Base-by-base conservation (phyloP, 179 eudicot genomes). In the Silene vulgaris region DNA sequence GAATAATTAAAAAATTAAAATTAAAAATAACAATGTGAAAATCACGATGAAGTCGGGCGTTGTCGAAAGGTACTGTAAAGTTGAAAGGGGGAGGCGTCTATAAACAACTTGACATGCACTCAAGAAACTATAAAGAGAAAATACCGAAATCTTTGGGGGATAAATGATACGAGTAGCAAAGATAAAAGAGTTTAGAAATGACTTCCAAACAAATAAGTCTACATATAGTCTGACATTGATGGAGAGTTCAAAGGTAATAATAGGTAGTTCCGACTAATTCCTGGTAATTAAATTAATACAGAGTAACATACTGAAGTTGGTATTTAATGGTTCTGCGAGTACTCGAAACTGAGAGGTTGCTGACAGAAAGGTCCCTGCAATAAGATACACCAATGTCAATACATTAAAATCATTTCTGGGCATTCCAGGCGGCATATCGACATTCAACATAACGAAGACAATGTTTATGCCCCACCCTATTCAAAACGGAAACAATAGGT, bases 291-390 rank as follows among this genome's bases (percentile, higher is more conserved):
- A 50, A 35, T 67, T 57, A 66, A 81, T 52, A 70, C 78, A 75
- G 28, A 48, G 7, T 8, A 69, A n/a, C 63, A 73, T 17, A 72
- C 59, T 52, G 59, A 52, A 52, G 20, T 62, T 76, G 71, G 20
- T 65, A 17, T 40, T 83, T 80, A 86, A 61, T 77, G 88, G 82
- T 86, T 87, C 81, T 88, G 97, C 23, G 88, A 79, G 83, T 89
- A 91, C 77, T 86, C 95, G 73, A 93, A 93, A 83, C 95, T 91
- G n/a, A 93, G 88, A 80, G 98, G 91, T 82, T 89, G 98, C 88
- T 93, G 98, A 79, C 85, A 81, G 84, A 86, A 85, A n/a, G 93
- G 98, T n/a, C 90, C 89, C 97, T 93, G 88, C 88, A 84, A 83
- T 28, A 21, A 73, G 9, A 76, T 20, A 75, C 48, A 56, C 23